Conservation (phyloP, 164 flowering plant genomes). For the Annona squamosa region DNA sequence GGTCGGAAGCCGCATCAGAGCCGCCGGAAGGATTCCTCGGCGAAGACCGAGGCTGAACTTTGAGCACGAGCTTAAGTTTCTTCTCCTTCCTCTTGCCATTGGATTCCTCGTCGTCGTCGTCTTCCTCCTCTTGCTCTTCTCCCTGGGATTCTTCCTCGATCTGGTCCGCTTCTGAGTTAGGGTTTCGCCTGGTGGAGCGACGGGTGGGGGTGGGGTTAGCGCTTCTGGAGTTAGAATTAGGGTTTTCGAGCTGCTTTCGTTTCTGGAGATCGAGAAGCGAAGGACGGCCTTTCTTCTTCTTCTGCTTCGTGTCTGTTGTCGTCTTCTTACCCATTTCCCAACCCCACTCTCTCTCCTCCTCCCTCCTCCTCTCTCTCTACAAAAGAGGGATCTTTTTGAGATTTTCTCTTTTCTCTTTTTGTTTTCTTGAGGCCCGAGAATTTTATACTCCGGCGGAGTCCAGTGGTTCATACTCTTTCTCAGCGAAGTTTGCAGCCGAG, state of each 20-base stretch:
- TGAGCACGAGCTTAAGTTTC: slow-evolving; percentile 44
- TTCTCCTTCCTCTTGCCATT: slow-evolving; percentile 36
- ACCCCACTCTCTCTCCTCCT: slow-evolving; percentile 13
- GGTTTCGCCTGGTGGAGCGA: slow-evolving; percentile 24
- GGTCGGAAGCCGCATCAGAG: slow-evolving; percentile 13
- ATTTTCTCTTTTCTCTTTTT: background rate
- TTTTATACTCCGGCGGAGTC: background rate
- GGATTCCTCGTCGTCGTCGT: slow-evolving; percentile 8
- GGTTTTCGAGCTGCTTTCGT: slow-evolving; percentile 23
- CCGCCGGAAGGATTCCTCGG: background rate
- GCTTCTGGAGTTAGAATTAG: slow-evolving; percentile 16
- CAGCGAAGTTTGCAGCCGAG: background rate
- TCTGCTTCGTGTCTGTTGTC: slow-evolving; percentile 23
- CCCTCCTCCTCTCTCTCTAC: background rate
- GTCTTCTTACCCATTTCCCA: slow-evolving; percentile 11
- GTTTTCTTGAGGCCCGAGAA: background rate
- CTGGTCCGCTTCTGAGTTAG: slow-evolving; percentile 22
- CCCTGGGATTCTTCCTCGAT: slow-evolving; percentile 7
- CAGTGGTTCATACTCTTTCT: background rate
- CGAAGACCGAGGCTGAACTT: slow-evolving; percentile 19
- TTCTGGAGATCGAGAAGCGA: slow-evolving; percentile 64
- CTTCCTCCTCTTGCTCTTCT: slow-evolving; percentile 18
- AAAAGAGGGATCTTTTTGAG: background rate
- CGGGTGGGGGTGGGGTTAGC: slow-evolving; percentile 16
- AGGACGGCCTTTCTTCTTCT: slow-evolving; percentile 89